These are phyloP conservation scores for Ganoderma sinense DNA, from an alignment of 1,284 basidiomycete species.

Conservation along the genomic window DNA sequence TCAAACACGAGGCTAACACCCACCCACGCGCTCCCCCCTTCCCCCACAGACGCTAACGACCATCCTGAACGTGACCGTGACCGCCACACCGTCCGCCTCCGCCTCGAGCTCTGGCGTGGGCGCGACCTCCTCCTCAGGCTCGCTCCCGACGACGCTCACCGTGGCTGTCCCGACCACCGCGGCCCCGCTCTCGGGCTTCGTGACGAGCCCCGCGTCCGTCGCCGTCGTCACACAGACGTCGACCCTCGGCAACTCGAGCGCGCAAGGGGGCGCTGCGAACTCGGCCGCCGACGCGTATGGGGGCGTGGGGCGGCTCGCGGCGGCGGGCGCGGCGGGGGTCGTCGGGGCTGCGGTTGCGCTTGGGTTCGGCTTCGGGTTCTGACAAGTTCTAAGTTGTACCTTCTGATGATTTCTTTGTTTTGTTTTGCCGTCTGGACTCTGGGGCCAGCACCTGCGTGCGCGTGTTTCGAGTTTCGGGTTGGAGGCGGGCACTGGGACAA, in stretches of 20 bases:
- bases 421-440: too few relatives aligned
- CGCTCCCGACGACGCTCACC: not conserved
- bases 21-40: not conserved
- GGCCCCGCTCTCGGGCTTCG: not conserved
- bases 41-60: not conserved
- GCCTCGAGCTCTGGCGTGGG: not conserved
- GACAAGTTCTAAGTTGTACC: not conserved
- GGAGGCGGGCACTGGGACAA: too few relatives aligned
- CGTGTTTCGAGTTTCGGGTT: too few relatives aligned
- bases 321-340: not conserved
- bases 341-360: not conserved
- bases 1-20: not conserved
- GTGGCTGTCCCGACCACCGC: not conserved
- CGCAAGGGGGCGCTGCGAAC: not conserved
- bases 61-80: not conserved
- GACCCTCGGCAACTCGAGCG: not conserved
- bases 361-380: not conserved
- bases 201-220: not conserved
- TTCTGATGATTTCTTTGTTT: too few relatives aligned
- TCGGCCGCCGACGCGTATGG: not conserved
- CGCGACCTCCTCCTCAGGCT: not conserved
- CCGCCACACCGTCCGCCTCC: not conserved
- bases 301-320: not conserved
- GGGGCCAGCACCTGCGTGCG: too few relatives aligned
- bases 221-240: not conserved